Conservation (phyloP, 2,329 filamentous ascomycete species). For the Ceratocystis albifundus region DNA sequence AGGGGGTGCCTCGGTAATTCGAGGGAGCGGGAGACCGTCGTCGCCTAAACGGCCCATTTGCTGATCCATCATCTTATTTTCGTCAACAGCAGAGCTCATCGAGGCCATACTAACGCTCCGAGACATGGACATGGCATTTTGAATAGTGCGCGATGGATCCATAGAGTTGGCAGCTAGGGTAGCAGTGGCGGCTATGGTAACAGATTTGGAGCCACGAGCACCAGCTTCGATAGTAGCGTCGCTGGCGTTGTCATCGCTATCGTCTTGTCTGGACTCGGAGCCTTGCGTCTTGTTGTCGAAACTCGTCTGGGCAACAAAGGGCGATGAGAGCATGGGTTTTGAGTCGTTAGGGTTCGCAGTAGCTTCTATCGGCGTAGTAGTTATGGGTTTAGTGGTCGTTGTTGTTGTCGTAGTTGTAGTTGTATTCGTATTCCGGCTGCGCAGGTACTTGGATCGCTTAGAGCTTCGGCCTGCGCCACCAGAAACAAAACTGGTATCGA, state of each 20-base stretch:
- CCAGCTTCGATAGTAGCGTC: constrained; percentile 57
- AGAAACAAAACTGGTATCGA: constrained; percentile 8
- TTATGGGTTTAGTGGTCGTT: not conserved
- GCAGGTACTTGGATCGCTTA: constrained; percentile 22
- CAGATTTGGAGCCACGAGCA: constrained; percentile 10
- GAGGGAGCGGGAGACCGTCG: constrained; percentile 31
- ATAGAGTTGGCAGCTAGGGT: constrained; percentile 62
- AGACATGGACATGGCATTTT: constrained; percentile 33
- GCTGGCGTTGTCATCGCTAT: constrained; percentile 53
- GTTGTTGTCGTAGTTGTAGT: not conserved
- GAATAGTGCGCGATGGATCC: constrained; percentile 50
- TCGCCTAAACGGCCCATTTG: constrained; percentile 40
- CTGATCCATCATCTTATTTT: constrained; percentile 33
- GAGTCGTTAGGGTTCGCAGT: not conserved
- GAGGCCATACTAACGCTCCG: constrained; percentile 74
- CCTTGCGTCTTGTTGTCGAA: constrained; percentile 30
- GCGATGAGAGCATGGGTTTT: not conserved
- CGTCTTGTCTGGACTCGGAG: constrained; percentile 31
- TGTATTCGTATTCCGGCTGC: constrained; percentile 19
- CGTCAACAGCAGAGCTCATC: constrained; percentile 66
- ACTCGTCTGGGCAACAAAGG: not conserved
- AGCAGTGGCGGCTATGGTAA: constrained; percentile 19
- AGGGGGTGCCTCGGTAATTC: constrained; percentile 36
- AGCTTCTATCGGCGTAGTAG: constrained; percentile 6
- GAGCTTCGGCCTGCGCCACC: constrained; percentile 13